Evolutionary conservation across 2,329 filamentous ascomycete species (phyloP), one percentile per base, ranked within the genome.

Genomic region (Neofusicoccum sp.): DNA sequence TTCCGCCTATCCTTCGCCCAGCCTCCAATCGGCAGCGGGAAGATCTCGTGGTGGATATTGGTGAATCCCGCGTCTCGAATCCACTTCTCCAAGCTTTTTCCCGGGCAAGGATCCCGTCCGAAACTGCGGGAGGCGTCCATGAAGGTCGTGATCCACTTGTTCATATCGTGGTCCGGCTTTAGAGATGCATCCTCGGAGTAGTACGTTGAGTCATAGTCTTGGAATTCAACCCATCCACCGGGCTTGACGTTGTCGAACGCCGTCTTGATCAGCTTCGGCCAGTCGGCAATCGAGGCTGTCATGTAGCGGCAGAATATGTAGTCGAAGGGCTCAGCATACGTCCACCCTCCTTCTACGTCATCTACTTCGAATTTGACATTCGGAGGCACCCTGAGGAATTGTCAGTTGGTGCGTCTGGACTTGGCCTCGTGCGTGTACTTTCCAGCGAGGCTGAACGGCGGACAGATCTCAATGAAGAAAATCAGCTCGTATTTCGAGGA

Each of bases 361-460:
- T 78, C 76, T 58, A 77, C 73, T 65, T 76, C 72, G 68, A 78
- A 77, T 58, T 71, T 71, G 28, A 70, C 69, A 60, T 78, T 77
- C 0, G 75, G 70, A 1, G 76, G 75, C 9, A 75, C 68, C 20
- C 20, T 20, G 20, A 20, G 20, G 20, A 20, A 20, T 20, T 20
- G 20, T 20, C 20, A 20, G 20, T 20, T 20, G 20, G 20, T 20
- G 20, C 20, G 20, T 20, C 51, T 41, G 3, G 16, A 20, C 9
- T 24, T 38, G 33, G 16, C 33, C 24, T 14, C 20, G 24, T 47
- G 11, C 12, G 43, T 36, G 16, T 20, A 20, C 20, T 20, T 20
- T 20, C 20, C 20, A 20, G 20, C 20, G 20, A 20, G 20, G 20
- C 20, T 20, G 20, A 20, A 20, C 20, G 20, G 20, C 20, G 20